Conservation (phyloP, 2,329 filamentous ascomycete genomes). For the Sclerotiophoma versabilis region DNA sequence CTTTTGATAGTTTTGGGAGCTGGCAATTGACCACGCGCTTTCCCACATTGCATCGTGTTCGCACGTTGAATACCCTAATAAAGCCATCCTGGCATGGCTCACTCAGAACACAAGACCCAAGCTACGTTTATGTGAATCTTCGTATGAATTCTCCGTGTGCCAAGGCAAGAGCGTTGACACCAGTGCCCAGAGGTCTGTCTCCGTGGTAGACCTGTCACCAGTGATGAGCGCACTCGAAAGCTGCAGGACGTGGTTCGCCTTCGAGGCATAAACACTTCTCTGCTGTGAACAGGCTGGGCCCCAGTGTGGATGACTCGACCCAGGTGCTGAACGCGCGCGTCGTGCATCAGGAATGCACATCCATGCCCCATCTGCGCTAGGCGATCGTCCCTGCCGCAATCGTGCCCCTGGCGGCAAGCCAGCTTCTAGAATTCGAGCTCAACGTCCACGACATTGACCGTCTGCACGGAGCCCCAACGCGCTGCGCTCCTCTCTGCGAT, state of each 20-base stretch:
- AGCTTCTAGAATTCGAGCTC: conserved; percentile 29
- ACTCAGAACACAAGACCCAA: neutral
- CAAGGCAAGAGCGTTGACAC: no score
- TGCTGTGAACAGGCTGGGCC: neutral
- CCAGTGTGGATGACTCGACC: neutral
- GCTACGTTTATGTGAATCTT: no score
- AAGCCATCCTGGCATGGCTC: neutral
- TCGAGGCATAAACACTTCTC: neutral
- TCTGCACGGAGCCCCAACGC: neutral
- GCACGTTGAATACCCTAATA: neutral
- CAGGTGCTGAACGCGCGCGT: conserved; percentile 6
- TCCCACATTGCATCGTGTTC: conserved; percentile 3
- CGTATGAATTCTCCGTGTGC: no score
- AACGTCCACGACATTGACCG: conserved; percentile 4
- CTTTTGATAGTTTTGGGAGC: conserved; percentile 12
- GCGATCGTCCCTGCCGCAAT: conserved; percentile 33
- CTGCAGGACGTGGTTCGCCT: neutral
- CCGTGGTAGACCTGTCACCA: no score
- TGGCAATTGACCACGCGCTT: conserved; percentile 19
- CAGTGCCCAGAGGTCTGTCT: no score
- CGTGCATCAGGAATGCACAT: conserved; percentile 20
- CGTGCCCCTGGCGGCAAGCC: conserved; percentile 38
- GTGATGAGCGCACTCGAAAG: neutral
- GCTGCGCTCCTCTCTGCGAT: neutral
- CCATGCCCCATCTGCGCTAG: conserved; percentile 26